Evolutionary conservation across 1,139 yeast genomes (phyloP), one percentile per base, ranked within the genome.

Genomic region (Pichia sp.): DNA sequence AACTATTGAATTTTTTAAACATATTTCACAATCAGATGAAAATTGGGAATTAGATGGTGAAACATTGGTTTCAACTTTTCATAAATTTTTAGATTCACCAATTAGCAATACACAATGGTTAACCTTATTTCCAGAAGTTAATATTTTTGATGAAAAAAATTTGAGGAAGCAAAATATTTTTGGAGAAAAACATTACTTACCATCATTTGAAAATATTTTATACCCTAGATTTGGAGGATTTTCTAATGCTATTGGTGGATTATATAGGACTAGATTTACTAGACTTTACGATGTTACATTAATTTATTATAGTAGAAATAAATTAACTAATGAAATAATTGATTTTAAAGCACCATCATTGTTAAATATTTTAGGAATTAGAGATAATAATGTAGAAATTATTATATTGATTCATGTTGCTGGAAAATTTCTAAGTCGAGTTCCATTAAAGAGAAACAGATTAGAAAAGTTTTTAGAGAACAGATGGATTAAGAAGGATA

Each of bases 391-490:
- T 29, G 37, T 46, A 35, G 70, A 73, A 65, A 31, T 70, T 70
- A 12, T 65, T 4, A 68, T 81, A 2, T 63, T 69, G 35, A 65
- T 86, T 8, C 73, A 76, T 54, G 68, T 82, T 26, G 69, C 67
- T 39, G 67, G 73, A 24, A 70, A 69, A 53, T 60, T 71, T 10
- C 51, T 82, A 12, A 58, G 67, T n/a, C 63, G 74, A 45, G 59
- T 85, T 4, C 82, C 86, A 0, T 50, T 61, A 11, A 79, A 74
- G 51, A 67, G 76, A 40, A 64, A 68, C 35, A 75, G 72, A 50
- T 50, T 82, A 35, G 92, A 84, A 53, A 77, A 75, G 57, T 86
- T 89, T 82, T 59, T 87, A 16, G 95, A 87, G 59, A 68, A 68
- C 40, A 64, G 69, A 34, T 87, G 95, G 95, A 62, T 65, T n/a